phyloP scores from a whole-genome alignment of 805 yeast species.

The Saturnispora halmiae region DNA sequence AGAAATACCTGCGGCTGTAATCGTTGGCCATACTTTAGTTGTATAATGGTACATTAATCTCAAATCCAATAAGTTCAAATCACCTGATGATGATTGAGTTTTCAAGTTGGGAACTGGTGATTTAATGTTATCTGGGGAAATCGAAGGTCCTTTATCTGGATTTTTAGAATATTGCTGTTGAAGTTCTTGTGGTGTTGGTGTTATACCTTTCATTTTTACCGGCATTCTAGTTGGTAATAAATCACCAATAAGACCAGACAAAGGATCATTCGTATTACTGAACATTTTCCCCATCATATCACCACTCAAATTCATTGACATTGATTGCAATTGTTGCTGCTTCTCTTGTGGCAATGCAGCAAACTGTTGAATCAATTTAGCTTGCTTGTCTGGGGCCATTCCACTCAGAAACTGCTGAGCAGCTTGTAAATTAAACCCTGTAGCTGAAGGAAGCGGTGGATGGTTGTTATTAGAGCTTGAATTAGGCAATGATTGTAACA shows the following conservation, averaged over 20 bases:
- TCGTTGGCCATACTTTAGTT: slow-evolving; percentile 74
- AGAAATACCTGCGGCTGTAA: slow-evolving; percentile 84
- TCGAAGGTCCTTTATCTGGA: slow-evolving; percentile 17
- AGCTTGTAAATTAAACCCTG: slow-evolving; percentile 1
- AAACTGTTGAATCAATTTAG: slow-evolving; percentile 13
- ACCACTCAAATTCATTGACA: slow-evolving; percentile 9
- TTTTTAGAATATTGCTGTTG: slow-evolving; percentile 18
- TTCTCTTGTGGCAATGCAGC: slow-evolving; percentile 14
- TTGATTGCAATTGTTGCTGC: slow-evolving; percentile 15
- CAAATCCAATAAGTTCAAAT: slow-evolving; percentile 64
- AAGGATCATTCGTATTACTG: slow-evolving; percentile 4
- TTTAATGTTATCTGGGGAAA: slow-evolving; percentile 26
- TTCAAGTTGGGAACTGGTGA: slow-evolving; percentile 21
- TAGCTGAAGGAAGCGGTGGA: no score
- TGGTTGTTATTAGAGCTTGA: no score
- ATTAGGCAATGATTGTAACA: not conserved
- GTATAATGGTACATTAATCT: slow-evolving; percentile 83
- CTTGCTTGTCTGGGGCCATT: slow-evolving; percentile 14
- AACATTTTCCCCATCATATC: slow-evolving; percentile 6
- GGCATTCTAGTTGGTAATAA: slow-evolving; percentile 8
- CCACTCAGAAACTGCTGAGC: slow-evolving; percentile 13
- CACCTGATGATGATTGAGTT: slow-evolving; percentile 15
- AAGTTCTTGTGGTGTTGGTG: slow-evolving; percentile 18
- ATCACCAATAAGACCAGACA: slow-evolving; percentile 11
- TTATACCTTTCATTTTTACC: slow-evolving; percentile 6